Evolutionary conservation across 768 basidiomycete species (phyloP).

Genomic region (Hortiboletus campestris): DNA sequence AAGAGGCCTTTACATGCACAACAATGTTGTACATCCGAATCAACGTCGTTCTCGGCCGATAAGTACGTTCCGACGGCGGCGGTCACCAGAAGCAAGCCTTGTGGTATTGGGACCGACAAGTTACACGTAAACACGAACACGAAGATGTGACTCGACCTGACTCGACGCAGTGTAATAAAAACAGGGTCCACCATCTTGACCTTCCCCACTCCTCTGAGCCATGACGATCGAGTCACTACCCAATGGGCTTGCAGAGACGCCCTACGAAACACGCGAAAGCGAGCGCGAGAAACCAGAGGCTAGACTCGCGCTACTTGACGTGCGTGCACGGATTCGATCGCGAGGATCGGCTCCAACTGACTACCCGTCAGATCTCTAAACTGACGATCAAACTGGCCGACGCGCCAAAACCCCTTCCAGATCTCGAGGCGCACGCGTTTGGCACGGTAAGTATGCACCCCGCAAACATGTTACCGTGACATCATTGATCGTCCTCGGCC

Average conservation of each 20-base stretch:
- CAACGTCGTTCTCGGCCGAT: neutral
- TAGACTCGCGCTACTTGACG: constrained; percentile 14
- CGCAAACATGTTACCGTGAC: neutral
- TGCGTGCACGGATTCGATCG: constrained; percentile 7
- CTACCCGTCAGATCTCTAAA: constrained; percentile 47
- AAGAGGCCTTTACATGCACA: too few relatives aligned
- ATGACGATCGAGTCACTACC: constrained; percentile 6
- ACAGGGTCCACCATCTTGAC: neutral
- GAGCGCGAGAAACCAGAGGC: neutral
- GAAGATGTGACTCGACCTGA: neutral
- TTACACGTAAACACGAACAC: neutral
- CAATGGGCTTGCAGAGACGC: neutral
- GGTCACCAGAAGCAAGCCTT: neutral
- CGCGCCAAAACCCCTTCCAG: constrained; percentile 50
- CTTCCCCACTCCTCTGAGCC: neutral
- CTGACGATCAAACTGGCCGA: constrained; percentile 47
- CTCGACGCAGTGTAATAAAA: neutral
- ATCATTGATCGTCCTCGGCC: neutral
- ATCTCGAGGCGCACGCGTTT: constrained; percentile 48
- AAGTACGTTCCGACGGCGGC: neutral
- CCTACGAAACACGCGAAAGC: neutral
- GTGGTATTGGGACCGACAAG: neutral
- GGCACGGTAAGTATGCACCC: constrained; percentile 44
- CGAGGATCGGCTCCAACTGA: too few relatives aligned
- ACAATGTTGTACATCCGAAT: neutral